Evolutionary conservation across 306 rosid species (phyloP), one percentile per base, ranked within the genome.

Genomic region (Trifolium pratense): DNA sequence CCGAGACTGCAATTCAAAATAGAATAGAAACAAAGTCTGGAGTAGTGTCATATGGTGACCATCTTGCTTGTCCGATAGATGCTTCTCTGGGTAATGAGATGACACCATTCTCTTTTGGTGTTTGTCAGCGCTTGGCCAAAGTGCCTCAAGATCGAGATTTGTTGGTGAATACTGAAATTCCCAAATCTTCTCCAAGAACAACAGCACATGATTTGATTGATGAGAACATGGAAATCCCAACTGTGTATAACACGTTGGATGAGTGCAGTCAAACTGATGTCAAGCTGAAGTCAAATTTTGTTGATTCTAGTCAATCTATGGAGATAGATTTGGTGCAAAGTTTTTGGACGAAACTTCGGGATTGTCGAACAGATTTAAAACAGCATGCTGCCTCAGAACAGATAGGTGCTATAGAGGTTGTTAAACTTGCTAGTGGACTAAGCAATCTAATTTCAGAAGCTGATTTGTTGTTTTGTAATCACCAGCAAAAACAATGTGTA

Each of bases 361-460:
- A 77, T 40, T 49, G 79, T 76, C 83, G 6, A 63, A 55, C 69
- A 34, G 89, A 89, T 80, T 80, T 89, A 57, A 77, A 84, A 79
- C 91, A 84, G 80, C 81, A 83, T 43, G 75, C 57, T 7, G 40
- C 77, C 73, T 75, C 75, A 65, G 96, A 89, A 78, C 81, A 76
- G 65, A 76, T 23, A 58, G 87, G 76, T 71, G 82, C 79, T 61
- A 49, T 48, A 60, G 81, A 84, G 84, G 85, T 83, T 80, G 79
- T 80, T 76, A 75, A 80, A 76, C 91, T 86, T 66, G 78, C 89
- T 80, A 79, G 87, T 78, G 79, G 73, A 58, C 68, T 87, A 82
- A 88, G 90, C 83, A 63, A 84, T 80, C 85, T 94, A 82, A 82
- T 87, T 45, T 88, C 99, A 64, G 92, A 91, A 61, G 79, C 82